phyloP scores from a whole-genome alignment of 2,329 filamentous ascomycete species.

The Cryphonectria radicalis region DNA sequence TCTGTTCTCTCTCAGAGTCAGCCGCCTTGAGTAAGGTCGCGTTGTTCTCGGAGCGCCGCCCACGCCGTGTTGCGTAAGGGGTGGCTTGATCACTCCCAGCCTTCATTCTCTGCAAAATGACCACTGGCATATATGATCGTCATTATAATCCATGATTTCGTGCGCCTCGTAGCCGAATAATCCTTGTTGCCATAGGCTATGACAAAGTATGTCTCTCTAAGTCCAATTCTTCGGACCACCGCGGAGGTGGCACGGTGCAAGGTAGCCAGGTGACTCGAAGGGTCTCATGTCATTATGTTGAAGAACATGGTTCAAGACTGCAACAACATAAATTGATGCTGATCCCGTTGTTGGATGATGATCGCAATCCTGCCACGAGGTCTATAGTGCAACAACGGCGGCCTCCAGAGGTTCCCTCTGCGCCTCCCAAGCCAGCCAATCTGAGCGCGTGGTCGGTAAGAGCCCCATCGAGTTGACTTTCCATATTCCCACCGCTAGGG shows the following conservation, averaged over 20 bases:
- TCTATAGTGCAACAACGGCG: constrained; percentile 64
- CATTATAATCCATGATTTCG: not conserved
- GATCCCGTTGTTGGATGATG: not conserved
- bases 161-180: not conserved
- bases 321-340: not conserved
- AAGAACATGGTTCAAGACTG: not conserved
- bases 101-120: not conserved
- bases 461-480: constrained; percentile 97
- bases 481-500: constrained; percentile 87
- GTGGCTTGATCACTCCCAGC: too few relatives aligned
- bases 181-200: not conserved
- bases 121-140: not conserved
- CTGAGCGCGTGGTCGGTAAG: constrained; percentile 91
- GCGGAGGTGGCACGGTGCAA: not conserved
- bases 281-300: not conserved
- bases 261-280: not conserved
- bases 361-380: not conserved
- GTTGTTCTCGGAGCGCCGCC: not conserved
- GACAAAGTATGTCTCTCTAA: not conserved
- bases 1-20: not conserved
- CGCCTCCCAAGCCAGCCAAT: constrained; percentile 96
- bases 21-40: not conserved
- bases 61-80: not conserved
- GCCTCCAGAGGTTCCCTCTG: constrained; percentile 71
- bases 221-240: not conserved